Base-by-base conservation (phyloP, 331 rosid genomes). In the Spiraea crenata region DNA sequence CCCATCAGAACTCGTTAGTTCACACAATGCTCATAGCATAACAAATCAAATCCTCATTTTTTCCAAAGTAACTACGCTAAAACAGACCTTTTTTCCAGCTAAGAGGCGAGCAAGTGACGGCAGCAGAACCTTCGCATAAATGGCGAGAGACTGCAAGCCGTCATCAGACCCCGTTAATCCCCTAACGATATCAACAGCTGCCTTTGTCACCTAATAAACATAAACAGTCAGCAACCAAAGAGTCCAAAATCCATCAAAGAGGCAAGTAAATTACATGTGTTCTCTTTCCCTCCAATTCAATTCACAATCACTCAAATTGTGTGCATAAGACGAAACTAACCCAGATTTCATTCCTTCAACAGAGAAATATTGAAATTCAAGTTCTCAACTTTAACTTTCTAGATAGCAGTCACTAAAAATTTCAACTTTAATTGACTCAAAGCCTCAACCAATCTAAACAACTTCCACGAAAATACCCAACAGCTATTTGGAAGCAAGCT, bases 91-190 rank as follows among this genome's bases (percentile, higher is more conserved):
- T 16, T 76, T 84, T 16, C 78, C 85, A 25, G 68, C 63, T 78
- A 90, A 19, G 80, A 93, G 97, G 39, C 83, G 88, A 52, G 92
- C 82, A 51, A 90, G 60, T 2, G 97, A 76, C 0, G 90, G 92
- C 15, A 89, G 70, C 51, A 84, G 54, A 12, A 77, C 25, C 48
- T 74, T 75, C 17, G 89, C 55, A 75, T 88, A 77, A 41, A 52
- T 80, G 70, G 85, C 82, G 9, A 93, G 88, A 41, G 98, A 90
- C 67, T 81, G 83, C 80, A 93, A 67, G 69, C 98, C 97, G 55
- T 90, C 98, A 3, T 79, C 88, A 9, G 98, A 88, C 45, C 98
- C 98, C 2, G 97, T 93, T 84, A 93, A 66, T 34, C 96, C 97
- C 62, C 87, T 86, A 83, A 90, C 97, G 66, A 93, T 93, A 67